Evolutionary conservation across 2,329 filamentous ascomycete genomes (phyloP), one percentile per base, ranked within the genome.

Genomic region (Pyrenophora teres): DNA sequence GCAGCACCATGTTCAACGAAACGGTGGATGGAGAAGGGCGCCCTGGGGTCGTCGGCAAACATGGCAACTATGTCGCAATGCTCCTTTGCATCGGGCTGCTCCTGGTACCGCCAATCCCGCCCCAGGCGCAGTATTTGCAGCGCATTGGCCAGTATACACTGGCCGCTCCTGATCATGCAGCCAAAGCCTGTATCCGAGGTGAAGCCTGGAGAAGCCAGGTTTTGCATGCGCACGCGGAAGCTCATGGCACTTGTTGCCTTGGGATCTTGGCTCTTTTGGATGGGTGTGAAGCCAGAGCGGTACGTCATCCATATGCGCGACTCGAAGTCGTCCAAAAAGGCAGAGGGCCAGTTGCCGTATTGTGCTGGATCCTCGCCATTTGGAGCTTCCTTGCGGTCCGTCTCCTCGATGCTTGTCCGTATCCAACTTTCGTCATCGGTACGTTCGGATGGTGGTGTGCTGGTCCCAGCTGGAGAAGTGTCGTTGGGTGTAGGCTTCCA

Each of bases 281-380:
- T 99, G 0, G 86, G 81, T 8, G 86, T 79, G 70, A 99, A 99
- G 62, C 88, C 88, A 21, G 87, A 94, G 44, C 94, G 86, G 69
- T 99, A 99, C 8, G 93, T 97, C 83, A 99, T 90, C 93, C 94
- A 97, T 72, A 97, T 85, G 55, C 86, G 85, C 4, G 93, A 92
- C 71, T 96, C 92, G 66, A 97, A 95, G 73, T 99, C 94, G 54
- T 92, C 88, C 30, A 97, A 78, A 67, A 99, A 99, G 4, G 84
- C 81, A 8, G 83, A 77, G 8, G 94, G 94, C 94, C 94, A 99
- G 52, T 88, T 87, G 53, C 77, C 74, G 49, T 76, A 76, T 33
- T 74, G 67, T 0, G 66, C 48, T 0, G 69, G 70, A 40, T 73
- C 71, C 32, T 69, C 63, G 48, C 69, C 68, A 48, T 72, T 70